These are phyloP conservation scores for Cryptosporidium andersoni DNA, from an alignment of 169 alveolate species.

Conservation along the genomic window DNA sequence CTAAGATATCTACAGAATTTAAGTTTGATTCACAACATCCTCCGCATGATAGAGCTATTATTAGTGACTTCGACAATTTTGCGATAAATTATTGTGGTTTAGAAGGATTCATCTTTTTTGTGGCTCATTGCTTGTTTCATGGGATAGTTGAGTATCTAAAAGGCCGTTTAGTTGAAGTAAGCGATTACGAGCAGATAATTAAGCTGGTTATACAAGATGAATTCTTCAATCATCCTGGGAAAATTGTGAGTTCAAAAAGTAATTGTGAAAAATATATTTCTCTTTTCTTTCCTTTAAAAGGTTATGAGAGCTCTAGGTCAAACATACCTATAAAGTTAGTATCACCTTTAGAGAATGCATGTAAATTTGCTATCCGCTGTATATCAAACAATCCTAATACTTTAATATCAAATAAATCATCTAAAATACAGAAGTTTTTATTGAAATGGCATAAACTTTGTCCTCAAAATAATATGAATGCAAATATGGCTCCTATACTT, in stretches of 20 bases:
- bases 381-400: constrained; percentile 35
- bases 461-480: not conserved
- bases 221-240: constrained; percentile 1
- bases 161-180: not conserved
- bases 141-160: constrained; percentile 6
- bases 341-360: constrained; percentile 18
- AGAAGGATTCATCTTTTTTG: constrained; percentile 7
- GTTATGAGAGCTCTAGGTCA: constrained; percentile 1
- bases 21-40: constrained; percentile 46
- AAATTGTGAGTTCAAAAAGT: not conserved
- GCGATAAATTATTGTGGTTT: constrained; percentile 65
- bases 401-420: not conserved
- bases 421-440: constrained; percentile 17
- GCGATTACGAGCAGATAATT: constrained; percentile 24
- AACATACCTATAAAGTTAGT: constrained; percentile 26
- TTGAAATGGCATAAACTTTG: constrained; percentile 22
- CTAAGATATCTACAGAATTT: constrained; percentile 3
- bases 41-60: constrained; percentile 55
- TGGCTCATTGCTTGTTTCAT: constrained; percentile 65
- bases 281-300: constrained; percentile 15
- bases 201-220: constrained; percentile 3
- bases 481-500: constrained; percentile 4
- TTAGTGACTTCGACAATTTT: constrained; percentile 45
- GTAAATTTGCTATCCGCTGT: constrained; percentile 47
- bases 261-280: constrained; percentile 12